A percentile compares a stretch with the other conserved stretches of the same genome.
Evolutionary conservation across 78 protist genomes (phyloP).

Genomic region (Emiliania huxleyi): DNA sequence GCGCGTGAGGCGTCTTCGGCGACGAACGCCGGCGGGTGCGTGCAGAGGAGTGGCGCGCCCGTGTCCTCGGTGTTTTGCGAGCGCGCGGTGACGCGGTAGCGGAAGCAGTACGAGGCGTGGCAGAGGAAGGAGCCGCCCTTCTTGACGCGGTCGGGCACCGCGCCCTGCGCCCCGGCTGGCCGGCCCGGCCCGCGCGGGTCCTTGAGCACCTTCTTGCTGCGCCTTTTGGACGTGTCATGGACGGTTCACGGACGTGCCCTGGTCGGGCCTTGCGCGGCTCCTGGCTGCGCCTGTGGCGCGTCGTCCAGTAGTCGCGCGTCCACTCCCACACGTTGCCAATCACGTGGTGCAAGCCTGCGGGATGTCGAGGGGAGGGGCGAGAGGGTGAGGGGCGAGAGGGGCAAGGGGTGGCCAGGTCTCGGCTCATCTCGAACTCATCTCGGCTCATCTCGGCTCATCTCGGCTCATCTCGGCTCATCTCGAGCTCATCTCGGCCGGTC

Average conservation of each 20-base stretch:
- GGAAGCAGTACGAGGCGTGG: constrained; percentile 17
- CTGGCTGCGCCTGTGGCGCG: background rate
- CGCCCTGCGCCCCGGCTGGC: background rate
- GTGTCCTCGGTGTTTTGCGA: background rate
- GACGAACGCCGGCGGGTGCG: no score
- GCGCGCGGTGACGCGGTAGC: background rate
- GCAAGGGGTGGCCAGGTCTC: background rate
- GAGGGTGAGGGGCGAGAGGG: background rate
- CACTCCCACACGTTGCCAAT: constrained; percentile 69
- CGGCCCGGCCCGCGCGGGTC: background rate
- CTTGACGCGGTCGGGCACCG: background rate
- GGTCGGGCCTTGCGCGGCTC: no score
- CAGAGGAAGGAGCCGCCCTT: constrained; percentile 18
- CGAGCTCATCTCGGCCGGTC: no score
- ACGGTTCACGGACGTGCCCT: no score
- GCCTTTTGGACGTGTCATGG: no score
- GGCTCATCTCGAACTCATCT: no score
- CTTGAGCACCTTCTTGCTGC: background rate
- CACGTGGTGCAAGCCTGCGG: background rate
- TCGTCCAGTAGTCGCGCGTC: background rate
- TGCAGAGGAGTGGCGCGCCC: no score
- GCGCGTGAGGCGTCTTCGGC: no score
- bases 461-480: no score
- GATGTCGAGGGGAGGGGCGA: background rate
- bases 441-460: no score